These are phyloP conservation scores for Ustilago sp. DNA, from an alignment of 1,284 basidiomycete genomes.

Conservation along the genomic window DNA sequence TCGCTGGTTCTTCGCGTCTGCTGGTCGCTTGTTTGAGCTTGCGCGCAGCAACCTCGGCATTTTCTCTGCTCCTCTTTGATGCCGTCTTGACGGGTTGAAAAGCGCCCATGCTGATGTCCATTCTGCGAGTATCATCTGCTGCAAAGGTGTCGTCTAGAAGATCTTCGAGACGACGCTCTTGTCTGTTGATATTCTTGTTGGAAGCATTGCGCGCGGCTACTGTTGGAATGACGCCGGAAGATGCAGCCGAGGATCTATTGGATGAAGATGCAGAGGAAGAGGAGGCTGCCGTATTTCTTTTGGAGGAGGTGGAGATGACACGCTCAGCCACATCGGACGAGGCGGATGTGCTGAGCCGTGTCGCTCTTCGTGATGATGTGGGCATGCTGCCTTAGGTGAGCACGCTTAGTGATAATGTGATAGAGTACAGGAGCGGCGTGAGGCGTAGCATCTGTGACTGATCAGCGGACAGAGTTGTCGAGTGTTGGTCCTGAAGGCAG, in stretches of 20 bases:
- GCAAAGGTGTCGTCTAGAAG: slow-evolving; percentile 36
- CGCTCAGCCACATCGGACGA: slow-evolving; percentile 20
- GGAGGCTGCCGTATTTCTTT: slow-evolving; percentile 18
- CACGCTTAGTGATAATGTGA: slow-evolving; percentile 15
- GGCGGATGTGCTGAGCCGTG: slow-evolving; percentile 42
- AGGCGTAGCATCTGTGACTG: slow-evolving; percentile 32
- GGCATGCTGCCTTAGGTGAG: slow-evolving; percentile 30
- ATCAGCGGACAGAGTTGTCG: background rate
- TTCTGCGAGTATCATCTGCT: slow-evolving; percentile 29
- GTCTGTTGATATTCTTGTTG: slow-evolving; percentile 22
- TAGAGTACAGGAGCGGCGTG: slow-evolving; percentile 2
- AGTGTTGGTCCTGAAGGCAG: background rate
- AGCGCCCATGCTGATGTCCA: slow-evolving; percentile 46
- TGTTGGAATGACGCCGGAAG: slow-evolving; percentile 48
- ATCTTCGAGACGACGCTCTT: slow-evolving; percentile 44
- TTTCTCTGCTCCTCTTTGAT: slow-evolving; percentile 16
- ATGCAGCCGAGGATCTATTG: slow-evolving; percentile 43
- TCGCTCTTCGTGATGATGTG: slow-evolving; percentile 35
- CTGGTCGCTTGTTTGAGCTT: slow-evolving; percentile 32
- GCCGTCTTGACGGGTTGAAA: slow-evolving; percentile 27
- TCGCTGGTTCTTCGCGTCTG: slow-evolving; percentile 28
- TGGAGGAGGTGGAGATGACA: slow-evolving; percentile 21
- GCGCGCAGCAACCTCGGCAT: slow-evolving; percentile 29
- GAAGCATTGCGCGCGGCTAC: slow-evolving; percentile 44
- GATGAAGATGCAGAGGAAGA: slow-evolving; percentile 24